Conservation (phyloP, 1,139 yeast genomes). For the Nematodospora anomalae region DNA sequence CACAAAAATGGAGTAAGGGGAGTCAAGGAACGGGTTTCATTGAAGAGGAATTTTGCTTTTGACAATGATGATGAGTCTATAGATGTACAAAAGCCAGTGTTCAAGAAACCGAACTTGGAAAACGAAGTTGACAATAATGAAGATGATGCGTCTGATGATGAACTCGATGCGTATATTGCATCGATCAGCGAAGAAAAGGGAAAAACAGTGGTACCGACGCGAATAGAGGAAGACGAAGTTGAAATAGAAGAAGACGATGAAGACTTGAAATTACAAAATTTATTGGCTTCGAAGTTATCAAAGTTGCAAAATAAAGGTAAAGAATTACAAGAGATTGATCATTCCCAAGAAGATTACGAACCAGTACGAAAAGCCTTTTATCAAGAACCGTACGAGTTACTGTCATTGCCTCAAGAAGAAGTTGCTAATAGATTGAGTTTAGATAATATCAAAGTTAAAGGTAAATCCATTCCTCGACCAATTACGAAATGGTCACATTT, state of each 20-base stretch:
- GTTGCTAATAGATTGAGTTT: constrained; percentile 52
- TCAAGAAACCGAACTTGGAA: constrained; percentile 25
- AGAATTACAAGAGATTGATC: constrained; percentile 39
- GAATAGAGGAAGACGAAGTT: constrained; percentile 6
- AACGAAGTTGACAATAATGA: constrained; percentile 5
- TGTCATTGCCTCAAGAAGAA: constrained; percentile 48
- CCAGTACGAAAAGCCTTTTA: constrained; percentile 67
- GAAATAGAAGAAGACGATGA: constrained; percentile 21
- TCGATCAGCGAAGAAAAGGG: constrained; percentile 4
- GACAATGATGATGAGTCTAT: constrained; percentile 24
- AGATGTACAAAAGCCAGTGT: constrained; percentile 19
- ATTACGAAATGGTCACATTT: constrained; percentile 77
- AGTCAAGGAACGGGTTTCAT: background rate
- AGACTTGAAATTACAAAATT: constrained; percentile 24
- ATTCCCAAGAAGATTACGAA: constrained; percentile 46
- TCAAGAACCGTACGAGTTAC: constrained; percentile 58
- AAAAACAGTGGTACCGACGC: background rate
- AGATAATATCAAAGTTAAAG: constrained; percentile 64
- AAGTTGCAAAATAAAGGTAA: constrained; percentile 39
- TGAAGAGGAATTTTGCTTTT: constrained; percentile 13
- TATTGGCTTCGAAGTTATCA: constrained; percentile 27
- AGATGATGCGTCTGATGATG: constrained; percentile 20
- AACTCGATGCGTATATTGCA: constrained; percentile 22
- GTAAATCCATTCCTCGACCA: constrained; percentile 63
- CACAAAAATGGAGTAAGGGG: background rate